Conservation (phyloP, 73 alveolate species). For the Tetrahymena elliotti region DNA sequence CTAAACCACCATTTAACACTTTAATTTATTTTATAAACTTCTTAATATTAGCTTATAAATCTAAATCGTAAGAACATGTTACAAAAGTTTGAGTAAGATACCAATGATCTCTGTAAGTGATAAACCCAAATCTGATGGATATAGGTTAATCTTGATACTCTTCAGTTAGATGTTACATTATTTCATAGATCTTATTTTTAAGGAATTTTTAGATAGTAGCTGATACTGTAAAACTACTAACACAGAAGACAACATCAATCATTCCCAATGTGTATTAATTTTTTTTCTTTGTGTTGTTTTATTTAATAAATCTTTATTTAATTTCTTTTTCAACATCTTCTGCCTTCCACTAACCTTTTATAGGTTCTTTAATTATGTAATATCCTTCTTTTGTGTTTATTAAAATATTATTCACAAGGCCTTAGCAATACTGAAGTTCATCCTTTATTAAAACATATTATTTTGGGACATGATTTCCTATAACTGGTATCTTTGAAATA, state of each 20-base stretch:
- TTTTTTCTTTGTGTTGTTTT: not conserved
- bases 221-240: slow-evolving; percentile 59
- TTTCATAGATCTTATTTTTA: slow-evolving; percentile 17
- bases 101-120: slow-evolving; percentile 82
- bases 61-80: slow-evolving; percentile 58
- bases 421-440: not conserved
- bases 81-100: slow-evolving; percentile 60
- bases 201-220: slow-evolving; percentile 47
- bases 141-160: slow-evolving; percentile 39
- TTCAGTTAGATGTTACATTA: slow-evolving; percentile 36
- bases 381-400: not conserved
- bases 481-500: not conserved
- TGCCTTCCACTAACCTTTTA: not conserved
- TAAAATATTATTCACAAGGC: not conserved
- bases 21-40: slow-evolving; percentile 43
- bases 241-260: slow-evolving; percentile 60
- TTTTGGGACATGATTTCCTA: not conserved
- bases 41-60: slow-evolving; percentile 51
- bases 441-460: too few species aligned
- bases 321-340: not conserved
- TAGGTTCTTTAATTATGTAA: not conserved
- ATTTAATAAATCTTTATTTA: not conserved
- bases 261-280: not conserved
- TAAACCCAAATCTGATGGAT: slow-evolving; percentile 68
- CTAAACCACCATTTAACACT: slow-evolving; percentile 70